phyloP scores from a whole-genome alignment of 768 basidiomycete genomes.

The Thelephora aurantiotincta region DNA sequence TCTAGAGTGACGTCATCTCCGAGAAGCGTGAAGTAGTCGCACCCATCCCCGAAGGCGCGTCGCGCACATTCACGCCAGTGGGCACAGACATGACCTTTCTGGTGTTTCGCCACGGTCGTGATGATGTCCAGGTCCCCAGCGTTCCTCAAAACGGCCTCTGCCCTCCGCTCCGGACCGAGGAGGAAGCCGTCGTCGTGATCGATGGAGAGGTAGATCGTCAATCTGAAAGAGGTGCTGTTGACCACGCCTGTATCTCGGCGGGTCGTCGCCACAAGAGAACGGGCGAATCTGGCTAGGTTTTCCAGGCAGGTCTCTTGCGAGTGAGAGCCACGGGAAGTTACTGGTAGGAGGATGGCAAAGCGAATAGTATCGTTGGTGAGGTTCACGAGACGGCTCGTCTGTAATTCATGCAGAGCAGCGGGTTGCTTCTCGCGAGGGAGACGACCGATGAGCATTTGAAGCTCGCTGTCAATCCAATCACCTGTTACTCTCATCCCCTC shows the following conservation, averaged over 20 bases:
- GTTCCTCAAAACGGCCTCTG: constrained; percentile 16
- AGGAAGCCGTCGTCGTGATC: constrained; percentile 35
- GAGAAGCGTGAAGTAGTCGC: constrained; percentile 37
- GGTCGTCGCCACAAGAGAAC: constrained; percentile 31
- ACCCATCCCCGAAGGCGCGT: constrained; percentile 30
- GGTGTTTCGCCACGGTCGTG: constrained; percentile 24
- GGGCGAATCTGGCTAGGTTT: constrained; percentile 27
- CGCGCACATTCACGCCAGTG: constrained; percentile 39
- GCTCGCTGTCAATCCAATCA: constrained; percentile 31
- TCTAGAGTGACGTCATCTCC: constrained; percentile 39
- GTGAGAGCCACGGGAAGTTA: constrained; percentile 33
- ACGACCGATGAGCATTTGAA: constrained; percentile 12
- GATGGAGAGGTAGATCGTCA: constrained; percentile 37
- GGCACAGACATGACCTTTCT: constrained; percentile 33
- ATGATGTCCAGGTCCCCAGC: constrained; percentile 24
- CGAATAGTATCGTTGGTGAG: constrained; percentile 20
- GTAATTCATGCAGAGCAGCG: constrained; percentile 12
- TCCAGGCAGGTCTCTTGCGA: constrained; percentile 24
- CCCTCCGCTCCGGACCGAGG: constrained; percentile 6
- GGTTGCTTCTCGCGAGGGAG: constrained; percentile 6
- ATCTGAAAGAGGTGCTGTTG: neutral
- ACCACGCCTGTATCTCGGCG: constrained; percentile 21
- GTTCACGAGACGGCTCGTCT: constrained; percentile 24
- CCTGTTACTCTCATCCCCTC: constrained; percentile 34
- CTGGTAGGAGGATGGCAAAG: constrained; percentile 42